A percentile compares a stretch with the other conserved stretches of the same genome.
These are phyloP conservation scores for Neonectria faginata DNA, from an alignment of 2,329 filamentous ascomycete genomes.

Conservation along the genomic window DNA sequence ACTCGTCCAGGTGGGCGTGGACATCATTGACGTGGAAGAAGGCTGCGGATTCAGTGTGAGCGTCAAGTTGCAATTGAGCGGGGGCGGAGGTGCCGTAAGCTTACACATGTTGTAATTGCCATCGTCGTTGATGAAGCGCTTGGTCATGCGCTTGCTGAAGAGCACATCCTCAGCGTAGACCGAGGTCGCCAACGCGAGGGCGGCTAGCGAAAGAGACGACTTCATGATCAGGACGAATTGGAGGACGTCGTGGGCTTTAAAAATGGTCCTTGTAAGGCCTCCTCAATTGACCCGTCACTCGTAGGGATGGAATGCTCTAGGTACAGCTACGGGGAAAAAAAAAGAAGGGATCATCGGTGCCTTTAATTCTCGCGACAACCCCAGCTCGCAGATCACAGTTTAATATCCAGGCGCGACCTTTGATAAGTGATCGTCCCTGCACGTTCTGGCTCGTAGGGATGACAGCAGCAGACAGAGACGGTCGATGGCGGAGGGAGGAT, in stretches of 20 bases:
- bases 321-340: neutral
- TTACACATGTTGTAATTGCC: conserved; percentile 66
- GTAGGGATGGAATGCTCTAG: conserved; percentile 5
- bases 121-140: conserved; percentile 61
- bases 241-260: conserved; percentile 7
- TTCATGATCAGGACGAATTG: conserved; percentile 35
- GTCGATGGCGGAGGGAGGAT: conserved; percentile 13
- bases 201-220: conserved; percentile 36
- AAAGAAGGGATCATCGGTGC: conserved; percentile 22
- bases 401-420: neutral
- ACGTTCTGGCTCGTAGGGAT: conserved; percentile 24
- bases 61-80: neutral
- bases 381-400: conserved; percentile 15
- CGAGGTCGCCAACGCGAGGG: conserved; percentile 45
- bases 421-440: conserved; percentile 26
- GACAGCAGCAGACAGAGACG: neutral
- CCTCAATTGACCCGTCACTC: conserved; percentile 3
- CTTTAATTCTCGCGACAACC: conserved; percentile 34
- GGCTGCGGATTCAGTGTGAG: conserved; percentile 47
- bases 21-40: conserved; percentile 79
- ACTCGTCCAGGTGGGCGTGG: conserved; percentile 75
- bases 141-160: conserved; percentile 60
- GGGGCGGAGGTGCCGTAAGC: conserved; percentile 23
- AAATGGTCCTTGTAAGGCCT: neutral
- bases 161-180: conserved; percentile 59